Evolutionary conservation across 352 stramenopile genomes (phyloP).

Genomic region (Phytophthora sansomeana): DNA sequence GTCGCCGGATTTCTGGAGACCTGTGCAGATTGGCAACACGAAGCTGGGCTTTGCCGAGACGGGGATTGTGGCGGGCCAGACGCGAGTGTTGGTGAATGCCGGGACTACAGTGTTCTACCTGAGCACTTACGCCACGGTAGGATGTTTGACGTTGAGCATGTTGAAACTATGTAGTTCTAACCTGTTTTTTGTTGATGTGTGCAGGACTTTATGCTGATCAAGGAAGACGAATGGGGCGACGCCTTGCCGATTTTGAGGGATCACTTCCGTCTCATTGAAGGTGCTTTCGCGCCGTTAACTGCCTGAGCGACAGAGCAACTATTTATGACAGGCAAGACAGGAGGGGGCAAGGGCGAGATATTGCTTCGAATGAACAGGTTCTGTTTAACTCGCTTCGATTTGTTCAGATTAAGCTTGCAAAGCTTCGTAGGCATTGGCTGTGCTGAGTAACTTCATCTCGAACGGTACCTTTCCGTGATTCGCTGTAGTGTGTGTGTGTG

Average conservation of each 20-base stretch:
- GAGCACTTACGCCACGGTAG: constrained; percentile 73
- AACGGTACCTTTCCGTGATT: constrained; percentile 71
- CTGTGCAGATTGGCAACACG: constrained; percentile 70
- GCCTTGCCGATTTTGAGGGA: constrained; percentile 51
- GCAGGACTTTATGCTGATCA: constrained; percentile 79
- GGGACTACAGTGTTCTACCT: constrained; percentile 76
- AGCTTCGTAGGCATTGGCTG: constrained; percentile 65
- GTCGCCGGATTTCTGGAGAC: constrained; percentile 68
- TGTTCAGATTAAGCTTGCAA: constrained; percentile 49
- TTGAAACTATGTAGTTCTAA: too few relatives aligned
- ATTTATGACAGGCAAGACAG: constrained; percentile 15
- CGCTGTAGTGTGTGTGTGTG: constrained; percentile 69
- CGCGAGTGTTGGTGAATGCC: constrained; percentile 59
- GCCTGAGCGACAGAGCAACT: constrained; percentile 17
- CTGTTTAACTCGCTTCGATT: too few relatives aligned
- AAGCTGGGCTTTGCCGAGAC: constrained; percentile 69
- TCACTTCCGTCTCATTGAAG: constrained; percentile 58
- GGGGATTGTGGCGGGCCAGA: constrained; percentile 72
- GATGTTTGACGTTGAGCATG: background rate
- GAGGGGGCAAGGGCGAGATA: background rate
- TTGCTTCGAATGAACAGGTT: too few relatives aligned
- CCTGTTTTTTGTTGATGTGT: background rate
- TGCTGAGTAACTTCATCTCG: constrained; percentile 74
- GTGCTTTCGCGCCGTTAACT: constrained; percentile 47
- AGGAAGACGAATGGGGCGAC: constrained; percentile 75